A percentile compares a stretch with the other conserved stretches of the same genome.
Conservation (phyloP, 108 stramenopile species). For the Nitzschia sp. region DNA sequence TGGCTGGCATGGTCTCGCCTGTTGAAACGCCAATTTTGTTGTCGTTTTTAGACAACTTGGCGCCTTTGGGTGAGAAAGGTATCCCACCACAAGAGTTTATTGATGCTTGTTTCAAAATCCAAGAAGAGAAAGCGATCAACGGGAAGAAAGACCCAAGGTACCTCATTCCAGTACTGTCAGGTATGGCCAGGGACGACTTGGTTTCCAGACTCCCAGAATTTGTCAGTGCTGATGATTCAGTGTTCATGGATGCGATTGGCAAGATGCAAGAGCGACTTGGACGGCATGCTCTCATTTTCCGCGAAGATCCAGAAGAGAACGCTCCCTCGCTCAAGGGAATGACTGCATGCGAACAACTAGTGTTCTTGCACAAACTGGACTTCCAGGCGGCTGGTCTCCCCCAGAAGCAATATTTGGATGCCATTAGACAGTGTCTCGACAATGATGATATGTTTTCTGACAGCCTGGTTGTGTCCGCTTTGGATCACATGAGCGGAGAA, state of each 20-base stretch:
- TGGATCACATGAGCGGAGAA: constrained; percentile 76
- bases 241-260: constrained; percentile 66
- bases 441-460: constrained; percentile 79
- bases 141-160: constrained; percentile 70
- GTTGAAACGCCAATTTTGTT: constrained; percentile 63
- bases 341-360: constrained; percentile 82
- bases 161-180: constrained; percentile 75
- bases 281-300: constrained; percentile 72
- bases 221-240: constrained; percentile 60
- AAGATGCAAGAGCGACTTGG: constrained; percentile 74
- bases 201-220: constrained; percentile 60
- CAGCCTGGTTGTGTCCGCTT: constrained; percentile 69
- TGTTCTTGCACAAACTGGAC: constrained; percentile 80
- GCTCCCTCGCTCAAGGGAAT: constrained; percentile 66
- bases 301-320: constrained; percentile 68
- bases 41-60: constrained; percentile 79
- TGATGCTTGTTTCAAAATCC: constrained; percentile 82
- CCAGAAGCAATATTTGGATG: constrained; percentile 80
- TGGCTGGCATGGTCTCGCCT: constrained; percentile 51
- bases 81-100: constrained; percentile 69
- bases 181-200: constrained; percentile 68
- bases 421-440: constrained; percentile 73
- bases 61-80: constrained; percentile 50
- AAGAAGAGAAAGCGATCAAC: constrained; percentile 57
- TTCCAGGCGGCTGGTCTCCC: constrained; percentile 70